Percentiles rank a stretch among this genome's conserved stretches.
phyloP scores from a whole-genome alignment of 2,329 filamentous ascomycete species.

The Microascus cirrosus region DNA sequence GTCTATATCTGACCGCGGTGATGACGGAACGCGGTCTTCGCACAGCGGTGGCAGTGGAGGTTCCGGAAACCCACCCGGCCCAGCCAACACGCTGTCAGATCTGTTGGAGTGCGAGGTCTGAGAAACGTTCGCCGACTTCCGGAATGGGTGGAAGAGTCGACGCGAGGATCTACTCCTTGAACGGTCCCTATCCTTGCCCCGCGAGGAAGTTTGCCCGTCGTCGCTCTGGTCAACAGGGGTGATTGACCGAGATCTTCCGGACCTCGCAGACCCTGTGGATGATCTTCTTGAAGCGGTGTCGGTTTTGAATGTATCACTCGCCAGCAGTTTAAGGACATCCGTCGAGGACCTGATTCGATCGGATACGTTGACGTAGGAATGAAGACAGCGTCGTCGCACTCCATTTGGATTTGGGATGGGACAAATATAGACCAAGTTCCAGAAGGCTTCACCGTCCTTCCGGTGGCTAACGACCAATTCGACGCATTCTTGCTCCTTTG shows the following conservation, averaged over 20 bases:
- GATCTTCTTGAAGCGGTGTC: constrained; percentile 27
- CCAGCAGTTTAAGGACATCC: constrained; percentile 18
- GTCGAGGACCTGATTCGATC: constrained; percentile 36
- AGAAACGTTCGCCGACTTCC: neutral
- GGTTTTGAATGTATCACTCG: neutral
- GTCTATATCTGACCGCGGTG: constrained; percentile 8
- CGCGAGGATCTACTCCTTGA: constrained; percentile 13
- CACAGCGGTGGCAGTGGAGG: neutral
- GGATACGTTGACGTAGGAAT: constrained; percentile 46
- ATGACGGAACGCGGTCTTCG: neutral
- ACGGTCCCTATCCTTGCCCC: constrained; percentile 13
- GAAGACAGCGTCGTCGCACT: constrained; percentile 39
- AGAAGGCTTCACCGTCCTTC: constrained; percentile 39
- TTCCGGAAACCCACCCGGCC: neutral
- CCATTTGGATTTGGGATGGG: constrained; percentile 38
- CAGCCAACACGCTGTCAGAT: neutral
- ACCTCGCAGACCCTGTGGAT: constrained; percentile 14
- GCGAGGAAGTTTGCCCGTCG: constrained; percentile 7
- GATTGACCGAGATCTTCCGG: neutral
- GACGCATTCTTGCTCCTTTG: constrained; percentile 28
- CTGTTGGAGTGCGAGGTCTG: neutral
- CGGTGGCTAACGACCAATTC: constrained; percentile 40
- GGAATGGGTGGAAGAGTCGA: constrained; percentile 22
- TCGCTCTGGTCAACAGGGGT: neutral
- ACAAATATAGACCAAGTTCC: constrained; percentile 43